Evolutionary conservation across 1,139 yeast genomes (phyloP), one percentile per base, ranked within the genome.

Genomic region (Geotrichum europaeum): DNA sequence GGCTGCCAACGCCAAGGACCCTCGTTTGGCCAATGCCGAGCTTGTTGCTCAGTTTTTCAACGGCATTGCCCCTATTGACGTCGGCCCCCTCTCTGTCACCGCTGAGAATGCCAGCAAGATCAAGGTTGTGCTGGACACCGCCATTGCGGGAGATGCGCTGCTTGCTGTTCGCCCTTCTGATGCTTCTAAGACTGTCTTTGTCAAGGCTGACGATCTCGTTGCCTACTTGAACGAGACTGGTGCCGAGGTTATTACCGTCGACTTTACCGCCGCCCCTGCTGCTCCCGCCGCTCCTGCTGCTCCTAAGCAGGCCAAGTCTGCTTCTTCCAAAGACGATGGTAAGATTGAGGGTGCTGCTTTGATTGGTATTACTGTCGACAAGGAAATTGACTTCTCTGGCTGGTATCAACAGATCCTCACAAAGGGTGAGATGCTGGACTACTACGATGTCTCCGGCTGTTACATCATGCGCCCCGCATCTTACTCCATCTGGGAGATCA

Each of bases 401-500:
- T 95, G 99, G 99, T 95, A 94, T 79, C 91, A 92, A 67, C 98
- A 95, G 79, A 87, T 95, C 63, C 82, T 91, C 65, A 87, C 94
- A 70, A 95, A 95, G 79, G 96, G 97, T 76, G 99, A 95, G 77
- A 89, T 95, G 96, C 81, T 95, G 72, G 99, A 95, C 75, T 95
- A 95, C 79, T 94, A 95, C 72, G 99, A 95, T 73, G 97, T 95
- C 60, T 92, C 98, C 52, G 99, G 99, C 68, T 95, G 99, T 80
- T 95, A 95, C 77, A 94, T 95, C 70, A 81, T 95, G 81, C 88
- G 97, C 78, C 99, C 99, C 63, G 88, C 92, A 70, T 92, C 99
- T 12, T 95, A 90, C 76, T 79, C 86, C 62, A 85, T 95, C 64
- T 95, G 99, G 99, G 99, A 95, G 80, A 79, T 81, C 65, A 92